Conservation (phyloP, 1,284 basidiomycete species). For the Anthracocystis walkeri region DNA sequence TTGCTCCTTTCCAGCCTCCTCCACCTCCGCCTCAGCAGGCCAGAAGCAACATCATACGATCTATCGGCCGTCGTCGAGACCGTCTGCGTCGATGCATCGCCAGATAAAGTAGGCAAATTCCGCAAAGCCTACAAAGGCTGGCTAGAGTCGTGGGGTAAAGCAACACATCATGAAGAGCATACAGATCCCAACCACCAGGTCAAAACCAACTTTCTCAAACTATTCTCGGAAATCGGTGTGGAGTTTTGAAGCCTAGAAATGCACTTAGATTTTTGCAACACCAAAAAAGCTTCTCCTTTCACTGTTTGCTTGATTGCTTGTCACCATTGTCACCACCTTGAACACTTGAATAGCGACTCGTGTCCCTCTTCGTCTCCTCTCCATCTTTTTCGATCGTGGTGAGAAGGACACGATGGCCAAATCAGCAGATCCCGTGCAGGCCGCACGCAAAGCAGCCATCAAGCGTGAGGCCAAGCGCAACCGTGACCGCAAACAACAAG, state of each 20-base stretch:
- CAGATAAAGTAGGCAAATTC: conserved; percentile 20
- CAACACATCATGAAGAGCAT: conserved; percentile 42
- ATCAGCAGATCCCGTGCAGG: conserved; percentile 66
- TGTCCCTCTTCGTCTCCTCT: no score
- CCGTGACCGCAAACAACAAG: conserved; percentile 61
- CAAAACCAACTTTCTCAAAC: conserved; percentile 26
- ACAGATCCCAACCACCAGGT: conserved; percentile 26
- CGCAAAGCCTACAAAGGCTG: conserved; percentile 34
- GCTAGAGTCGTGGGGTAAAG: conserved; percentile 37
- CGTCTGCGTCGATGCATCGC: conserved; percentile 23
- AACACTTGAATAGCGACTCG: background rate
- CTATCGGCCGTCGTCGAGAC: conserved; percentile 17
- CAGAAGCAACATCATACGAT: conserved; percentile 9
- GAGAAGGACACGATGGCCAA: conserved; percentile 33
- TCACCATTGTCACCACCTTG: conserved; percentile 7
- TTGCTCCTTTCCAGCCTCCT: conserved; percentile 42
- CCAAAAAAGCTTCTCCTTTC: conserved; percentile 6
- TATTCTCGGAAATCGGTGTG: conserved; percentile 49
- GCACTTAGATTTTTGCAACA: conserved; percentile 1
- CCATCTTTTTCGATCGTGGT: no score
- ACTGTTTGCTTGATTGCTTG: conserved; percentile 6
- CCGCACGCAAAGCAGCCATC: conserved; percentile 67
- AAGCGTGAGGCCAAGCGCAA: conserved; percentile 61
- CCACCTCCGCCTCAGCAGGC: conserved; percentile 25
- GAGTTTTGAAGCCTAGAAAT: conserved; percentile 17